Evolutionary conservation across 2,329 filamentous ascomycete species (phyloP), one percentile per base, ranked within the genome.

Genomic region (Alternaria alternata): DNA sequence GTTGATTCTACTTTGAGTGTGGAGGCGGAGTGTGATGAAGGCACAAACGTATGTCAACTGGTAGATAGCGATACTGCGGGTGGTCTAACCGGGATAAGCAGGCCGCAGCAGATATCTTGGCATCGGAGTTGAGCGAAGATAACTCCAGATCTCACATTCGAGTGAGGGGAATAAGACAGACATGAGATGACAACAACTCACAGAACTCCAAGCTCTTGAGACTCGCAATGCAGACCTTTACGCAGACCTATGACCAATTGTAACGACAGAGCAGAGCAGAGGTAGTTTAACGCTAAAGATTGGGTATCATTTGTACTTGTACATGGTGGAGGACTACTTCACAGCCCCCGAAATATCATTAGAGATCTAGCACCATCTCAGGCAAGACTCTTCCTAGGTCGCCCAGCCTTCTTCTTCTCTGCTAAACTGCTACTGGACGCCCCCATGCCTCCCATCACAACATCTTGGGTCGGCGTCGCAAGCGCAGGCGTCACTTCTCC

Each of bases 331-430:
- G 11, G 30, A 48, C 30, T 26, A 32, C 20, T 43, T 11, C 48
- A 47, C 16, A 18, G 7, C 18, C 8, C 14, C 30, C 41, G 5
- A 8, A 46, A 32, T 12, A 46, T 46, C 14, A 34, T 32, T 12
- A 52, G n/a, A 14, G 14, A 11, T 12, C 22, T 26, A 4, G 20
- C 3, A 24, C 14, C 14, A 32, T 18, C 16, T 60, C 49, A 62
- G 38, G 61, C 65, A 36, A 72, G 57, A 63, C 69, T 72, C 64
- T 62, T 74, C 63, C 69, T 70, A 32, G 71, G 62, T 38, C 72
- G 61, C 48, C 68, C 68, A 18, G 63, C 61, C 44, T 66, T 74
- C 48, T 68, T 75, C 64, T 65, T 74, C 9, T 71, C 70, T 22
- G 58, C 32, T 2, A 26, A 38, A 42, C 47, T 44, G 20, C 52